Conservation (phyloP, 192 early-diverging fungal genomes). For the Coemansia sp. region DNA sequence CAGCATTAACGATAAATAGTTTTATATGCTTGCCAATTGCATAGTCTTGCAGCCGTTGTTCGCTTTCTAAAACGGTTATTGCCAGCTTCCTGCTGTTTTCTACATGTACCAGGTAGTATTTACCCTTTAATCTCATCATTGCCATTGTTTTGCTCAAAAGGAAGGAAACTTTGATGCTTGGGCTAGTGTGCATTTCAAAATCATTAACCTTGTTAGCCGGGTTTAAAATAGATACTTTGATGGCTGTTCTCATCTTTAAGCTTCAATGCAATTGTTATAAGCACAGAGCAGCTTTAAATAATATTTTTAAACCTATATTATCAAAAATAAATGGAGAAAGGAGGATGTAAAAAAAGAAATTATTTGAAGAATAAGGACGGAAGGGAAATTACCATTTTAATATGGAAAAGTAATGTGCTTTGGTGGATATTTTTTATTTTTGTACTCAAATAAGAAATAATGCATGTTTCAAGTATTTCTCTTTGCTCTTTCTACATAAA, state of each 20-base stretch:
- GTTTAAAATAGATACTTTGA: constrained; percentile 4
- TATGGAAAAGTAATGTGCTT: neutral
- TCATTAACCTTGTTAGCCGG: neutral
- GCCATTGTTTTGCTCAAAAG: neutral
- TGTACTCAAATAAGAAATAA: neutral
- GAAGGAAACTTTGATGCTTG: neutral
- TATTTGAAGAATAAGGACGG: neutral
- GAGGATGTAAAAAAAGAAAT: neutral
- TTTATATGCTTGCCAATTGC: neutral
- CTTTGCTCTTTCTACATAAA: neutral
- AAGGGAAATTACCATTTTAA: neutral
- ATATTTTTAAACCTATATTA: no score
- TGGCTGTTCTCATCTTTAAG: neutral
- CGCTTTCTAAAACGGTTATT: neutral
- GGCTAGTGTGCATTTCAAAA: neutral
- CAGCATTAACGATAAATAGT: neutral
- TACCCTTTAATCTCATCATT: neutral
- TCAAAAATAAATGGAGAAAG: neutral
- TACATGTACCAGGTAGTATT: neutral
- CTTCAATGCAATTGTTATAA: no score
- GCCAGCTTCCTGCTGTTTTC: neutral
- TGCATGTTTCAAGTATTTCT: neutral
- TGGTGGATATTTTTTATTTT: neutral
- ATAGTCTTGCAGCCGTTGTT: constrained; percentile 1
- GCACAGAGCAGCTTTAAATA: neutral